phyloP scores from a whole-genome alignment of 305 asterid genomes.

The Rubia occidens region DNA sequence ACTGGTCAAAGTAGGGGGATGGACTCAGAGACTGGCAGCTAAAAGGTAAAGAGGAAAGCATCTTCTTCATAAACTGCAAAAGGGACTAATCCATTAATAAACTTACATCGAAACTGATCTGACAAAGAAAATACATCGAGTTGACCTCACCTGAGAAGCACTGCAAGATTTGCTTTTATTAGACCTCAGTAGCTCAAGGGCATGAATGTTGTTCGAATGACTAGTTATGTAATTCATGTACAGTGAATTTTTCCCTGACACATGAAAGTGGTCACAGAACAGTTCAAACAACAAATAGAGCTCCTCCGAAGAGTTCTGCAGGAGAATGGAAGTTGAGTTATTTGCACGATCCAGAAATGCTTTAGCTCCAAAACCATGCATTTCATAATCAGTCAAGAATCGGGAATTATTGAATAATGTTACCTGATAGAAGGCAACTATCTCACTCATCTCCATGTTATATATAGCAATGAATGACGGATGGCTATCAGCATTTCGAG shows the following conservation, averaged over 20 bases:
- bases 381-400: not conserved
- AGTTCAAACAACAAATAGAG: conserved; percentile 69
- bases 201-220: conserved; percentile 76
- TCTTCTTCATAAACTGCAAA: conserved; percentile 80
- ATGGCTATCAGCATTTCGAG: conserved; percentile 73
- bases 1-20: conserved; percentile 85
- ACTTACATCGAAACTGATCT: not conserved
- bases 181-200: conserved; percentile 64
- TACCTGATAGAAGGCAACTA: conserved; percentile 86
- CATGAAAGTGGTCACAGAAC: conserved; percentile 75
- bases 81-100: conserved; percentile 8
- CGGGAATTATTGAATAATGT: conserved; percentile 2
- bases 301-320: conserved; percentile 86
- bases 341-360: not conserved
- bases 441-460: conserved; percentile 88
- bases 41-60: conserved; percentile 60
- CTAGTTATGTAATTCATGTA: conserved; percentile 66
- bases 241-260: conserved; percentile 59
- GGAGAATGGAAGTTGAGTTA: conserved; percentile 11
- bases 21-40: conserved; percentile 89
- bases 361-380: not conserved
- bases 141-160: conserved; percentile 53
- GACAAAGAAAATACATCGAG: not conserved
- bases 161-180: conserved; percentile 67
- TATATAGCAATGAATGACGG: conserved; percentile 96